phyloP scores from a whole-genome alignment of 352 stramenopile species.

The Stephanocyclus meneghinianus region DNA sequence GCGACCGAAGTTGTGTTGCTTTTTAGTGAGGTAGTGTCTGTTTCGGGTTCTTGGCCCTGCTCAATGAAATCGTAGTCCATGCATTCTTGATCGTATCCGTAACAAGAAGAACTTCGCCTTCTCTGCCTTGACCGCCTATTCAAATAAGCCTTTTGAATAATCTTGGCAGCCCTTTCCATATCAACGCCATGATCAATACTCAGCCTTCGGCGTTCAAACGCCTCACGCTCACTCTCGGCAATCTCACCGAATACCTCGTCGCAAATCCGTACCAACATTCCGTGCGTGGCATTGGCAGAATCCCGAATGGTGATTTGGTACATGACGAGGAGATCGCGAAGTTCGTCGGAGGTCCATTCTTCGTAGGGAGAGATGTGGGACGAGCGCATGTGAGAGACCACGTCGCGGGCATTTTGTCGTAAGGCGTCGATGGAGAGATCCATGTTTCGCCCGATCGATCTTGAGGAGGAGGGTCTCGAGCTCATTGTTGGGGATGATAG shows the following conservation, averaged over 20 bases:
- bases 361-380: conserved; percentile 47
- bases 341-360: conserved; percentile 48
- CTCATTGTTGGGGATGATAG: conserved; percentile 1
- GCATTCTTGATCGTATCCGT: conserved; percentile 4
- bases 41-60: not conserved
- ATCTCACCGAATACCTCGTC: conserved; percentile 47
- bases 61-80: conserved; percentile 22
- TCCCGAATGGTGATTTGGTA: conserved; percentile 57
- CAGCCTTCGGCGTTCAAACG: conserved; percentile 10
- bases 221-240: conserved; percentile 31
- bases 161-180: conserved; percentile 34
- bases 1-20: not conserved
- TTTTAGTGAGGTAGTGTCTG: not conserved
- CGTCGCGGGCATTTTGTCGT: conserved; percentile 35
- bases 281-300: conserved; percentile 48
- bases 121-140: conserved; percentile 22
- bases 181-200: conserved; percentile 41
- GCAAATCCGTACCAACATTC: conserved; percentile 60
- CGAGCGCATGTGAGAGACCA: conserved; percentile 33
- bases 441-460: not conserved
- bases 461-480: not conserved
- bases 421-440: conserved; percentile 10
- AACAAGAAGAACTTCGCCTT: not conserved
- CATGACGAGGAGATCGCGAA: conserved; percentile 51
- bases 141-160: conserved; percentile 52